Percentiles rank a stretch among this genome's conserved stretches.
Evolutionary conservation across 768 basidiomycete species (phyloP).

Genomic region (Boletus huronensis): DNA sequence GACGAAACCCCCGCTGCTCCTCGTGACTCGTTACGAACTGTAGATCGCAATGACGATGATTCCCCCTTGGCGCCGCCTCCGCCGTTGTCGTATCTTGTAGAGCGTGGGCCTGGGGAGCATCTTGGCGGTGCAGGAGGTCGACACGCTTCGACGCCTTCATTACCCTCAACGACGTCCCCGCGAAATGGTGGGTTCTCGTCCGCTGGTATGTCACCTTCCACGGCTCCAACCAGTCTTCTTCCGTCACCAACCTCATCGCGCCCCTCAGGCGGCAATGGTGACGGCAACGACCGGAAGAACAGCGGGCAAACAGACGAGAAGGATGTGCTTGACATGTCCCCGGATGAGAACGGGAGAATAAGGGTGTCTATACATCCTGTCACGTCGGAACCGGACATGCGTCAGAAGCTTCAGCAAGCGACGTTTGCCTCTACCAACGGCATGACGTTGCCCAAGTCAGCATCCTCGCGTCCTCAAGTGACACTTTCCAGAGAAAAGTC

Average conservation of each 20-base stretch:
- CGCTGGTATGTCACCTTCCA: constrained; percentile 68
- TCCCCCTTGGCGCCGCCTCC: constrained; percentile 86
- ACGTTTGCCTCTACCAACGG: constrained; percentile 33
- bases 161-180: constrained; percentile 56
- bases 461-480: constrained; percentile 11
- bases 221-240: constrained; percentile 69
- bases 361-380: constrained; percentile 48
- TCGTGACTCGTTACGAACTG: constrained; percentile 39
- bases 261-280: constrained; percentile 55
- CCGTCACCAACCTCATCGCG: constrained; percentile 77
- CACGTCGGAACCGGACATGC: constrained; percentile 62
- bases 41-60: constrained; percentile 55
- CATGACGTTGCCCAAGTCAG: constrained; percentile 29
- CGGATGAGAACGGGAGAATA: constrained; percentile 33
- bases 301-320: constrained; percentile 43
- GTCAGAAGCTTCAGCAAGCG: constrained; percentile 40
- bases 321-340: constrained; percentile 32
- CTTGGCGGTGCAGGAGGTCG: constrained; percentile 43
- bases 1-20: constrained; percentile 27
- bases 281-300: constrained; percentile 42
- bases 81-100: constrained; percentile 82
- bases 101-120: constrained; percentile 49
- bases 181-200: constrained; percentile 51
- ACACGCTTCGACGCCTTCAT: constrained; percentile 67
- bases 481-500: constrained; percentile 61